Percentiles rank a stretch among this genome's conserved stretches.
These are phyloP conservation scores for Pinus albicaulis DNA, from an alignment of 75 land plant species.

Conservation along the genomic window DNA sequence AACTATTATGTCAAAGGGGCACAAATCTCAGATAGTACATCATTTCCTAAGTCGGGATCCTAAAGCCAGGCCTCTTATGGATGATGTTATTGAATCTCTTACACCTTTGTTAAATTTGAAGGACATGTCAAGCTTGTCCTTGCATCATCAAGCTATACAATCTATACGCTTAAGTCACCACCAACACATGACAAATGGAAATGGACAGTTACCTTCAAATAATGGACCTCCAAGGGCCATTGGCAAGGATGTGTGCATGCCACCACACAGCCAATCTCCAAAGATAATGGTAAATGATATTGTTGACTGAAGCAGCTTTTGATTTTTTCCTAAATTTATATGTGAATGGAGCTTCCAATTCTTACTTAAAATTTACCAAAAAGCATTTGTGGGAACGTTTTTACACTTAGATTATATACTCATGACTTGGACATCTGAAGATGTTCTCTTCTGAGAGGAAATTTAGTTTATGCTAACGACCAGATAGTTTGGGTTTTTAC, in stretches of 20 bases:
- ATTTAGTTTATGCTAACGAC: background rate
- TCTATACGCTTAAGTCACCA: background rate
- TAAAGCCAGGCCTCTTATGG: too few relatives aligned
- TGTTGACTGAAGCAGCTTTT: background rate
- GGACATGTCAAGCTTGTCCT: too few relatives aligned
- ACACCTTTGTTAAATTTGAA: too few relatives aligned
- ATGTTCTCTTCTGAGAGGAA: background rate
- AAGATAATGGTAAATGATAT: constrained; percentile 7
- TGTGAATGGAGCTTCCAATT: background rate
- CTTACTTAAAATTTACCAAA: background rate
- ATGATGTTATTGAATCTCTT: too few relatives aligned
- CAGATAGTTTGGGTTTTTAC: background rate
- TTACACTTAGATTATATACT: constrained; percentile 1
- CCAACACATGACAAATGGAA: constrained; percentile 5
- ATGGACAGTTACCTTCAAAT: background rate
- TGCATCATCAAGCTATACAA: too few relatives aligned
- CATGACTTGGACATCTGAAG: background rate
- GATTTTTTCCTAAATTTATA: constrained; percentile 2
- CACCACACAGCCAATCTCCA: constrained; percentile 2
- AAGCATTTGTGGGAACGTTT: background rate
- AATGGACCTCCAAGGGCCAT: constrained; percentile 5
- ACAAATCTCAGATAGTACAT: too few relatives aligned
- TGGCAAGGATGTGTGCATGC: background rate
- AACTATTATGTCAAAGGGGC: too few relatives aligned
- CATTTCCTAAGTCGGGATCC: too few relatives aligned